phyloP scores from a whole-genome alignment of 2,329 filamentous ascomycete genomes.

The Juglanconis sp. region DNA sequence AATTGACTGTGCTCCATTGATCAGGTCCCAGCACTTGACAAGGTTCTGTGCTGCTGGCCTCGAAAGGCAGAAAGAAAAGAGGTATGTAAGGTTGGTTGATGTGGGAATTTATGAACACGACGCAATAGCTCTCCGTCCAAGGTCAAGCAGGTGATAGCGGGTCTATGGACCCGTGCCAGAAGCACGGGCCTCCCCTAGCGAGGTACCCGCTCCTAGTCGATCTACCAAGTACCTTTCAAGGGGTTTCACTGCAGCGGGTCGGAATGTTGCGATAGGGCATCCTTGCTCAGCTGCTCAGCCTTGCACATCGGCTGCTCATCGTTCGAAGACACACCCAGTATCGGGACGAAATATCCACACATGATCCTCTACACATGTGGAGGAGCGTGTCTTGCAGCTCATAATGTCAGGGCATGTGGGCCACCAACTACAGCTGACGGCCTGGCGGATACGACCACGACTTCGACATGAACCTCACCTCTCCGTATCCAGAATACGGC shows the following conservation, averaged over 20 bases:
- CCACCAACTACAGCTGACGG: slow-evolving; percentile 12
- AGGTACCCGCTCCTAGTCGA: background rate
- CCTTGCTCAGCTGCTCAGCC: background rate
- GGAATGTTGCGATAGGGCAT: background rate
- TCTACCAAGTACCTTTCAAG: background rate
- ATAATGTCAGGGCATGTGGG: slow-evolving; percentile 16
- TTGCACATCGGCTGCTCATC: background rate
- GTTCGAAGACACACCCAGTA: background rate
- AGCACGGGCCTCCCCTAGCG: slow-evolving; percentile 4
- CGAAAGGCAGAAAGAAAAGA: background rate
- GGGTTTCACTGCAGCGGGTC: slow-evolving; percentile 1
- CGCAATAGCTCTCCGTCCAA: background rate
- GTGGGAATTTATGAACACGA: background rate
- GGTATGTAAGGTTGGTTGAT: background rate
- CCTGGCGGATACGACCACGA: slow-evolving; percentile 7
- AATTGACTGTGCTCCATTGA: slow-evolving; percentile 5
- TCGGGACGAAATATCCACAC: background rate
- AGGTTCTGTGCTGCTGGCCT: background rate
- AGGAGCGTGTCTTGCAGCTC: slow-evolving; percentile 3
- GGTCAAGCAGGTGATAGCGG: slow-evolving; percentile 5
- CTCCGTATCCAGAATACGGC: background rate
- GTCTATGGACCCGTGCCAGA: background rate
- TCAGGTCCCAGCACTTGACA: background rate
- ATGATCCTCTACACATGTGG: background rate
- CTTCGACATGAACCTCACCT: slow-evolving; percentile 5